Evolutionary conservation across 352 stramenopile species (phyloP), one percentile per base, ranked within the genome.

Genomic region (Globisporangium solare): DNA sequence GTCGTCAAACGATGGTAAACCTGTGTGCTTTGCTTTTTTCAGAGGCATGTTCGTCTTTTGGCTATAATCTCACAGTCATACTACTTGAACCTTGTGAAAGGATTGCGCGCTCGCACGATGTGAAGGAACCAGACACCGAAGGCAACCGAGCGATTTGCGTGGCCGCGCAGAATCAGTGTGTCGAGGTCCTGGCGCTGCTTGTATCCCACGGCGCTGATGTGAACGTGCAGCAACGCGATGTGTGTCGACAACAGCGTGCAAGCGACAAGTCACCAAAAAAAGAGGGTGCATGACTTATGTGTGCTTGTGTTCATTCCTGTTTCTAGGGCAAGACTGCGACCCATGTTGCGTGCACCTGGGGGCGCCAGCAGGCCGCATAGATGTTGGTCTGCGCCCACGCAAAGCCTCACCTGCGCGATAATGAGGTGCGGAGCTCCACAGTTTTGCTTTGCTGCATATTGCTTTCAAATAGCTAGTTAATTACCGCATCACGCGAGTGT

Each of bases 321-420:
- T 39, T 49, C 13, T 32, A 89, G 79, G 74, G 74, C 14, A 83
- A 71, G 24, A 81, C 73, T 2, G 61, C 76, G 14, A 51, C 87
- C 32, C 76, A 87, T 42, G 59, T 74, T 10, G 76, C 76, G 4
- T 80, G 79, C 42, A 82, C 66, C 14, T 89, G 79, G 79, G 76
- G 79, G 3, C 64, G 64, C 10, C 59, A 72, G 20, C 64, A 74
- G 47, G 68, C 74, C 20, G 74, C 72, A 2, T 58, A 67, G 14
- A 27, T 84, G 41, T 60, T 89, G 1, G 35, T 89, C 6, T 27
- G 47, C 6, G 63, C 71, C 18, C 53, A 71, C 8, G 71, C 76
- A 12, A 61, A 45, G 12, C 50, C 68, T 22, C 51, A 73, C 7
- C 51, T 60, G 15, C 63, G 63, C 15, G 79, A 89, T 54, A 61